Percentiles rank a stretch among this genome's conserved stretches.
These are phyloP conservation scores for Penicillium pulvis DNA, from an alignment of 495 filamentous ascomycete species.

Conservation along the genomic window DNA sequence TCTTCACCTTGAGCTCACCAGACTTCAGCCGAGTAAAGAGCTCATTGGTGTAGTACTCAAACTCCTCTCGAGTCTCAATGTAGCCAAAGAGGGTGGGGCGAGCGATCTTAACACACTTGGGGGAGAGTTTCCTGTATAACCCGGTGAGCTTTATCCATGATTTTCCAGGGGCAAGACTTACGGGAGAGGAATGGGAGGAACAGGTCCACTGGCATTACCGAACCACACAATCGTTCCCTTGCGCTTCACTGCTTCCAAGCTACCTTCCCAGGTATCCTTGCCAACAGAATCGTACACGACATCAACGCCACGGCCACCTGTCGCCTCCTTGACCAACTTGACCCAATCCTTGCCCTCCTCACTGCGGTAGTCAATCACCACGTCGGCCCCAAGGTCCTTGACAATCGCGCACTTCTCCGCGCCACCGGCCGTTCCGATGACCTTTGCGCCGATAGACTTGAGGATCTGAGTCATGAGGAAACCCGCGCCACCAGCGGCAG, in stretches of 20 bases:
- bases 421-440: conserved; percentile 82
- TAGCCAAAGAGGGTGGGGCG: conserved; percentile 77
- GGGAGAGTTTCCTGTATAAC: conserved; percentile 49
- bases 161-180: conserved; percentile 35
- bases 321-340: conserved; percentile 67
- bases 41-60: conserved; percentile 68
- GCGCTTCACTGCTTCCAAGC: conserved; percentile 72
- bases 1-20: conserved; percentile 68
- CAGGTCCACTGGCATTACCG: conserved; percentile 85
- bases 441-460: conserved; percentile 68
- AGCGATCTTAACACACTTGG: conserved; percentile 81
- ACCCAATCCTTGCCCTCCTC: conserved; percentile 69
- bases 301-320: conserved; percentile 66
- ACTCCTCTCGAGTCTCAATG: conserved; percentile 74
- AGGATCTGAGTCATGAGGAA: conserved; percentile 77
- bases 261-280: conserved; percentile 81
- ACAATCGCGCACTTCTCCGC: conserved; percentile 72
- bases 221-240: conserved; percentile 87
- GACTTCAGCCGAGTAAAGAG: conserved; percentile 70
- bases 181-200: conserved; percentile 71
- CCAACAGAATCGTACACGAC: conserved; percentile 92
- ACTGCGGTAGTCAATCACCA: conserved; percentile 69
- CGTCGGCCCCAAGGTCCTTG: conserved; percentile 66
- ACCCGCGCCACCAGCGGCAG: conserved; percentile 88
- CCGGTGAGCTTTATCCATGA: background rate